Conservation (phyloP, 2,329 filamentous ascomycete species). For the Alternaria incomplexa region DNA sequence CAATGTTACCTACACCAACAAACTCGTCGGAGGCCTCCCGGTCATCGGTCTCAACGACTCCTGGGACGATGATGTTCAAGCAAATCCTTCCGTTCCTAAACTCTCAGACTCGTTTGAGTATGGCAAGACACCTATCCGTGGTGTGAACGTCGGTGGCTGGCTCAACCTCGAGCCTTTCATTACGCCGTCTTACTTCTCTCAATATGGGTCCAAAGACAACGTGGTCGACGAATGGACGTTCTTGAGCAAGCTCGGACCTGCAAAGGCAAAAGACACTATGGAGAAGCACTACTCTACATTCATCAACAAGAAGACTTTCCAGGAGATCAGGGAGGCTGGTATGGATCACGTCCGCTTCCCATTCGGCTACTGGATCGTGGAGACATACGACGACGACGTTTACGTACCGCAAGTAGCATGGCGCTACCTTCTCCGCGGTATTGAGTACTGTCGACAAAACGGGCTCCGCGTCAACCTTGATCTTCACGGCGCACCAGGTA, state of each 20-base stretch:
- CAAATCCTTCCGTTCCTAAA: constrained; percentile 81
- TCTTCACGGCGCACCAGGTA: constrained; percentile 87
- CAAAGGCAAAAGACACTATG: constrained; percentile 68
- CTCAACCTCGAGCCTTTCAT: constrained; percentile 94
- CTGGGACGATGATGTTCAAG: constrained; percentile 82
- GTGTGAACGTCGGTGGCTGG: constrained; percentile 95
- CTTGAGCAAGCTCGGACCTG: constrained; percentile 70
- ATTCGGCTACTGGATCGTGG: constrained; percentile 93
- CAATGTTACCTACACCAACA: constrained; percentile 90
- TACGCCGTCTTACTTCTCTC: constrained; percentile 85
- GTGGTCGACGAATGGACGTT: constrained; percentile 92
- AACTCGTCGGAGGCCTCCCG: constrained; percentile 83
- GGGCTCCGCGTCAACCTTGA: constrained; percentile 93
- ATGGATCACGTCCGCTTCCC: constrained; percentile 97
- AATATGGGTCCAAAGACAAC: constrained; percentile 64
- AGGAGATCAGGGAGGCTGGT: constrained; percentile 82
- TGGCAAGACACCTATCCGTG: constrained; percentile 77
- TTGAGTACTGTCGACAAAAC: constrained; percentile 93
- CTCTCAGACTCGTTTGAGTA: constrained; percentile 82
- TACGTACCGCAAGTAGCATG: constrained; percentile 87
- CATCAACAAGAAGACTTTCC: constrained; percentile 82
- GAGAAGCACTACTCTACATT: constrained; percentile 93
- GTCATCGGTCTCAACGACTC: constrained; percentile 85
- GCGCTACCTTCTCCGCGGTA: constrained; percentile 89
- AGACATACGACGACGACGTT: constrained; percentile 82